Evolutionary conservation across 2,329 filamentous ascomycete genomes (phyloP).

Genomic region (Hirsutella minnesotensis): DNA sequence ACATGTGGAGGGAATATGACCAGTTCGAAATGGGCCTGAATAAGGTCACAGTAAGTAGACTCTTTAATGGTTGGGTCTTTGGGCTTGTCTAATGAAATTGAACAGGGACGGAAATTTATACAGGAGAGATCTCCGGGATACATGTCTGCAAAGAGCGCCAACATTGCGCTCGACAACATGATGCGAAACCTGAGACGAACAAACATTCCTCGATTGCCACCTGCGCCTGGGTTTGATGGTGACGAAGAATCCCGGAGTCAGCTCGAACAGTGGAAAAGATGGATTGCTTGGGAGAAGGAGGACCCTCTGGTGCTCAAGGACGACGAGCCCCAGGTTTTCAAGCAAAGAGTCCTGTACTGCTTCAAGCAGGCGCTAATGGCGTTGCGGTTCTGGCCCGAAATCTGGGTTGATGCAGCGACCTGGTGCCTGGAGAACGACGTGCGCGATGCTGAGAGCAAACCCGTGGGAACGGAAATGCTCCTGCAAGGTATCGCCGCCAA

Average conservation of each 20-base stretch:
- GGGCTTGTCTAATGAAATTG: slow-evolving; percentile 6
- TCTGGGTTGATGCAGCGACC: slow-evolving; percentile 90
- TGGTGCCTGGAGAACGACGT: slow-evolving; percentile 79
- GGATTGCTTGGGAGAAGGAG: slow-evolving; percentile 91
- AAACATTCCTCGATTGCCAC: slow-evolving; percentile 70
- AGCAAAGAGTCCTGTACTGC: slow-evolving; percentile 71
- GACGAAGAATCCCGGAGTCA: slow-evolving; percentile 75
- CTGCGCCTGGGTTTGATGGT: slow-evolving; percentile 75
- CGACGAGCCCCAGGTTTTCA: slow-evolving; percentile 66
- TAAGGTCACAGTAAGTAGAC: slow-evolving; percentile 64
- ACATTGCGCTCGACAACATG: slow-evolving; percentile 82
- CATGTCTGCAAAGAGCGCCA: slow-evolving; percentile 89
- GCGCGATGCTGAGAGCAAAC: slow-evolving; percentile 44
- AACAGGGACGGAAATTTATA: slow-evolving; percentile 82
- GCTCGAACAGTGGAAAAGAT: slow-evolving; percentile 80
- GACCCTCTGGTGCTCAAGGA: slow-evolving; percentile 78
- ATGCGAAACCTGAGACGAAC: slow-evolving; percentile 64
- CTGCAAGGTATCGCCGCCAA: slow-evolving; percentile 77
- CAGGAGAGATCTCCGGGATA: slow-evolving; percentile 88
- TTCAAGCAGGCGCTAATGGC: slow-evolving; percentile 94
- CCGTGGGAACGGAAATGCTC: slow-evolving; percentile 62
- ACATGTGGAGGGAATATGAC: slow-evolving; percentile 95
- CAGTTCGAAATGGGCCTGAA: slow-evolving; percentile 90
- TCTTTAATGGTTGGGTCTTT: slow-evolving; percentile 2
- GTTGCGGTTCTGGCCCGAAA: slow-evolving; percentile 84